Evolutionary conservation across 257 asterid genomes (phyloP).

Genomic region (Petunia secreta): DNA sequence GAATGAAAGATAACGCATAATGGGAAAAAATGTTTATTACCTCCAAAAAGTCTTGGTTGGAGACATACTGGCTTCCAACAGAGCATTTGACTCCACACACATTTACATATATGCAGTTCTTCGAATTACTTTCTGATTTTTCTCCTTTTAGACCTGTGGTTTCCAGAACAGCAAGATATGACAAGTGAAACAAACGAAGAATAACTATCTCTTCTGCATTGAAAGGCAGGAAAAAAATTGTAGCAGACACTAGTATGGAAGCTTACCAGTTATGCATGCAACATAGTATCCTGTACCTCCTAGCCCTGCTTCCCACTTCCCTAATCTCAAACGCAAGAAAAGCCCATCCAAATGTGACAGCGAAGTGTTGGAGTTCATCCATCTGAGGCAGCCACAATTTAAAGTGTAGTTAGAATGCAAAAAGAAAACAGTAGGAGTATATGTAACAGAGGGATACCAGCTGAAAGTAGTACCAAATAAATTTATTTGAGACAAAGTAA

Average conservation of each 20-base stretch:
- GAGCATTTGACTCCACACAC: slow-evolving; percentile 68
- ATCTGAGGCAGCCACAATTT: slow-evolving; percentile 43
- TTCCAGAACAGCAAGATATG: background rate
- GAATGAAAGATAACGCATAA: background rate
- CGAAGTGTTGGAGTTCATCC: slow-evolving; percentile 49
- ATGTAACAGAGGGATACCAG: background rate
- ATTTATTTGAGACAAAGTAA: background rate
- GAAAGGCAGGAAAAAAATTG: background rate
- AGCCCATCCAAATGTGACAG: slow-evolving; percentile 52
- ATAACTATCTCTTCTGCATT: background rate
- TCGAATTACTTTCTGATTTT: slow-evolving; percentile 32
- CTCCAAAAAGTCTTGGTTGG: slow-evolving; percentile 83
- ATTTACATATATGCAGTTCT: slow-evolving; percentile 53
- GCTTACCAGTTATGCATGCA: slow-evolving; percentile 66
- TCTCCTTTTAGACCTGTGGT: slow-evolving; percentile 43
- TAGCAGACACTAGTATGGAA: background rate
- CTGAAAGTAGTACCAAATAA: background rate
- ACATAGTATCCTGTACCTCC: slow-evolving; percentile 65
- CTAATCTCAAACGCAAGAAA: slow-evolving; percentile 68
- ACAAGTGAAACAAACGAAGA: background rate
- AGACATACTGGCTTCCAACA: slow-evolving; percentile 66
- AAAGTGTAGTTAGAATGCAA: background rate
- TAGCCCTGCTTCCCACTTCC: slow-evolving; percentile 56
- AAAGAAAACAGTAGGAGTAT: background rate
- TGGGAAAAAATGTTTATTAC: slow-evolving; percentile 38